Evolutionary conservation across 441 rosid genomes (phyloP).

Genomic region (Daphne laureola): DNA sequence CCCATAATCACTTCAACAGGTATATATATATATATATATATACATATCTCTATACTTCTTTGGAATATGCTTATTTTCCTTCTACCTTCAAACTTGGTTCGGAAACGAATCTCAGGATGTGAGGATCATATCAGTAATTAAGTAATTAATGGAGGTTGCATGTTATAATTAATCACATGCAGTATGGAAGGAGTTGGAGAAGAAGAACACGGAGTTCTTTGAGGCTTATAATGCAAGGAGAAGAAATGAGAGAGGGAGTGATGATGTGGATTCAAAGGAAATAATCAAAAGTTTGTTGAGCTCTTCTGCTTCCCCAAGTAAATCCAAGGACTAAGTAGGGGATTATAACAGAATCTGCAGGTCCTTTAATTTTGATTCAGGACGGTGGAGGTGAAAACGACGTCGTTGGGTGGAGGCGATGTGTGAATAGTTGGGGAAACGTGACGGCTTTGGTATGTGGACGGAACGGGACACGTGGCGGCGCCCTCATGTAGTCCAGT

Average conservation of each 20-base stretch:
- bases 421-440: slow-evolving; percentile 8
- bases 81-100: no score
- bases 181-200: slow-evolving; percentile 94
- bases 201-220: slow-evolving; percentile 83
- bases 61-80: not conserved
- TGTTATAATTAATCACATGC: no score
- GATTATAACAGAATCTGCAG: not conserved
- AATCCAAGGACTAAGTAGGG: slow-evolving; percentile 5
- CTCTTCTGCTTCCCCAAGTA: slow-evolving; percentile 20
- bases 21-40: slow-evolving; percentile 2
- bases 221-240: slow-evolving; percentile 39
- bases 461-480: slow-evolving; percentile 17
- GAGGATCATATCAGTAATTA: not conserved
- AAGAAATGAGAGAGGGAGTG: slow-evolving; percentile 21
- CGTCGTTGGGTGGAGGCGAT: not conserved
- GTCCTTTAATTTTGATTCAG: not conserved
- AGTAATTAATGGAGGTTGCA: no score
- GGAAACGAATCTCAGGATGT: no score
- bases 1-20: slow-evolving; percentile 90
- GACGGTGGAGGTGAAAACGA: not conserved
- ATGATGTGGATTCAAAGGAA: slow-evolving; percentile 32
- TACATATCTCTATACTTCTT: not conserved
- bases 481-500: slow-evolving; percentile 12
- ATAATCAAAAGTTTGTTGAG: slow-evolving; percentile 29
- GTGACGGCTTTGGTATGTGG: slow-evolving; percentile 14